Percentiles rank a stretch among this genome's conserved stretches.
phyloP scores from a whole-genome alignment of 202 grass and related monocot species.

The Panicum hallii region DNA sequence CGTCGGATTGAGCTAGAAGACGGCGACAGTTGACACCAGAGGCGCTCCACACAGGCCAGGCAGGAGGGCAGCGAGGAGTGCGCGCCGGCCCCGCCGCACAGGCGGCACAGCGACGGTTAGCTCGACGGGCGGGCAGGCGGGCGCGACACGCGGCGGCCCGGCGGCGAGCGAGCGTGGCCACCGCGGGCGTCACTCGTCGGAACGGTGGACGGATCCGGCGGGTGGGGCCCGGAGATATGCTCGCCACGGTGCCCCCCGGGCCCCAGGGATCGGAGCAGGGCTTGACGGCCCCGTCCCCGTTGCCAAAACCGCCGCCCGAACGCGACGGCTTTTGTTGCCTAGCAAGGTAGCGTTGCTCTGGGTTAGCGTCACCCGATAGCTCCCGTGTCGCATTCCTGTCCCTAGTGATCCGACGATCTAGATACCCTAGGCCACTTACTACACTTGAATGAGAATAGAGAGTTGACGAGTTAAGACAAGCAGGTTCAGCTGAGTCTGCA shows the following conservation, averaged over 20 bases:
- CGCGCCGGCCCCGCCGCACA: background rate
- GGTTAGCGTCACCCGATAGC: background rate
- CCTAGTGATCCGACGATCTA: too few relatives aligned
- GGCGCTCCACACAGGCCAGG: too few relatives aligned
- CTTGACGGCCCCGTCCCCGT: too few relatives aligned
- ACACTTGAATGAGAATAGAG: too few relatives aligned
- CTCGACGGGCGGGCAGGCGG: too few relatives aligned
- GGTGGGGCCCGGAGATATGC: constrained; percentile 29
- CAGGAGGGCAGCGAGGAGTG: too few relatives aligned
- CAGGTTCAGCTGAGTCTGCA: too few relatives aligned
- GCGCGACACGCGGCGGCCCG: background rate
- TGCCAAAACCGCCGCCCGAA: background rate
- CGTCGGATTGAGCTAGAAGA: background rate
- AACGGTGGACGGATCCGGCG: background rate
- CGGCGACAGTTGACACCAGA: background rate
- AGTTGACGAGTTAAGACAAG: too few relatives aligned
- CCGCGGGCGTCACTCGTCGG: constrained; percentile 17
- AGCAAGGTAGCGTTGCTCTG: background rate
- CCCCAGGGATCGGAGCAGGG: background rate
- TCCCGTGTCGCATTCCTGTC: background rate
- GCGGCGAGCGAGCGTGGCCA: constrained; percentile 39
- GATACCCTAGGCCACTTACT: too few relatives aligned
- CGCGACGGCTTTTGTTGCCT: background rate
- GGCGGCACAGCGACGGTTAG: too few relatives aligned
- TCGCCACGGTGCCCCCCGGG: background rate